These are phyloP conservation scores for Botrytis deweyae DNA, from an alignment of 2,329 filamentous ascomycete genomes.

Conservation along the genomic window DNA sequence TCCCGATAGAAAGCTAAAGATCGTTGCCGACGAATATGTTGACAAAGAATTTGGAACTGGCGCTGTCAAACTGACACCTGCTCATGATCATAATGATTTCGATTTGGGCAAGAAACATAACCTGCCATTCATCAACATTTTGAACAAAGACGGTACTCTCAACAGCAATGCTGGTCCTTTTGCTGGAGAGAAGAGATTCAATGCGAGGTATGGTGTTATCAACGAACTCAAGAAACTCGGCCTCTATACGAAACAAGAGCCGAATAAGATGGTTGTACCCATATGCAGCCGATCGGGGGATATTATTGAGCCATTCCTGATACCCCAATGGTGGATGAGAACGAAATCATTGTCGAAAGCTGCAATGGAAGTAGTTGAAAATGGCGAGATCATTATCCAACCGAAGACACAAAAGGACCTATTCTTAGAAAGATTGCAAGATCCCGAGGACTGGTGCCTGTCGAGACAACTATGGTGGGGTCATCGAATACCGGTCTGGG, in stretches of 20 bases:
- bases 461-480: not conserved
- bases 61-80: not conserved
- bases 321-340: not conserved
- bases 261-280: not conserved
- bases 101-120: not conserved
- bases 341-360: not conserved
- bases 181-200: not conserved
- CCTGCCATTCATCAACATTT: not conserved
- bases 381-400: not conserved
- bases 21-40: not conserved
- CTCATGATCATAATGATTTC: conserved; percentile 1
- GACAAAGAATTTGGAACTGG: not conserved
- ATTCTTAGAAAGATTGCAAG: not conserved
- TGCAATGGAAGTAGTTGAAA: not conserved
- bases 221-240: not conserved
- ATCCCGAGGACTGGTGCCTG: not conserved
- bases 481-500: not conserved
- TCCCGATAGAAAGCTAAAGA: not conserved
- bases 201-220: not conserved
- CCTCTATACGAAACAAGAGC: not conserved
- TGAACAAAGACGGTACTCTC: not conserved
- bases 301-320: not conserved
- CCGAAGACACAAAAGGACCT: not conserved
- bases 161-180: not conserved
- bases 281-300: not conserved